phyloP scores from a whole-genome alignment of 345 rosid species.

The Eucalyptus marginata region DNA sequence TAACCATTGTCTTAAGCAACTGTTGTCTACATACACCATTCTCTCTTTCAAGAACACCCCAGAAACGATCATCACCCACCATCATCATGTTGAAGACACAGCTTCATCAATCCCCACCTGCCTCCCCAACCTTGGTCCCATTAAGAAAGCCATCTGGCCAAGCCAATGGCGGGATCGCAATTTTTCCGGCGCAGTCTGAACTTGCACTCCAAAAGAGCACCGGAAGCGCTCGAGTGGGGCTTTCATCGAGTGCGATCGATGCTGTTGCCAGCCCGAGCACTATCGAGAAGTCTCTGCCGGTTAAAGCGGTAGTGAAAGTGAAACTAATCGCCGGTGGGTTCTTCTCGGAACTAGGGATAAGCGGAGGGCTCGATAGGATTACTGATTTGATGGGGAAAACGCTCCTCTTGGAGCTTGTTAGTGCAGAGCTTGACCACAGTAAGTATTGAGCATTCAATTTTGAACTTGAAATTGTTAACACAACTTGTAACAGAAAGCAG shows the following conservation, averaged over 20 bases:
- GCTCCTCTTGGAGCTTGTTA: slow-evolving; percentile 42
- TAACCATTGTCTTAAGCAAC: neutral
- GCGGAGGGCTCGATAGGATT: slow-evolving; percentile 21
- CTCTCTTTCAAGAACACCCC: neutral
- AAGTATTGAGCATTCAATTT: neutral
- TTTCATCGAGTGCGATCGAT: neutral
- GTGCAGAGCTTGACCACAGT: slow-evolving; percentile 39
- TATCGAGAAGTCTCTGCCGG: neutral
- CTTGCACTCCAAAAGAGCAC: neutral
- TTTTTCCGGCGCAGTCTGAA: neutral
- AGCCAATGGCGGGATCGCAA: neutral
- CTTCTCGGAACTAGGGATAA: slow-evolving; percentile 7
- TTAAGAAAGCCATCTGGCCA: slow-evolving; percentile 8
- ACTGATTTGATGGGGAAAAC: slow-evolving; percentile 36
- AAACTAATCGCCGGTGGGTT: slow-evolving; percentile 8
- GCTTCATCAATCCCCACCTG: neutral
- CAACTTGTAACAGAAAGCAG: neutral
- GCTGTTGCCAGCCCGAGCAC: neutral
- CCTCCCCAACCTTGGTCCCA: neutral
- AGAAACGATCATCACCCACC: neutral
- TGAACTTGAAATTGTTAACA: neutral
- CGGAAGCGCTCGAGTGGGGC: neutral
- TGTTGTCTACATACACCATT: neutral
- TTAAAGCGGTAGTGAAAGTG: slow-evolving; percentile 27
- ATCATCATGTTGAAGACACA: slow-evolving; percentile 20